These are phyloP conservation scores for Escallonia rubra DNA, from an alignment of 129 eudicot genomes.

Conservation along the genomic window DNA sequence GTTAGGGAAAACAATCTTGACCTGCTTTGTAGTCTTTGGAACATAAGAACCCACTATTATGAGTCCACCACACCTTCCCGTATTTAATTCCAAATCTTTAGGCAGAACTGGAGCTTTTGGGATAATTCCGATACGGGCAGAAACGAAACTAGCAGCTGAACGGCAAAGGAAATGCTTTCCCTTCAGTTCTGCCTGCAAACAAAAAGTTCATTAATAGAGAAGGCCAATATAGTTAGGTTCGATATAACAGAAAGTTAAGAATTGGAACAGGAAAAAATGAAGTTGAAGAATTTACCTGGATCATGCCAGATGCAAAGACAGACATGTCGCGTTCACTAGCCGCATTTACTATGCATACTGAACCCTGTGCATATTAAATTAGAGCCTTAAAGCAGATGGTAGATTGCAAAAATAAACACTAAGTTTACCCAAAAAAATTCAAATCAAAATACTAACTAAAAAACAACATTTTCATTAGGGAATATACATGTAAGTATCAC, in stretches of 20 bases:
- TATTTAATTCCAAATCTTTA: constrained; percentile 56
- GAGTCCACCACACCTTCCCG: constrained; percentile 81
- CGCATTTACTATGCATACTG: constrained; percentile 88
- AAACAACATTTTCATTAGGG: too few relatives aligned
- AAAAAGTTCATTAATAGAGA: constrained; percentile 17
- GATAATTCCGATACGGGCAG: constrained; percentile 79
- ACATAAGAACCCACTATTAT: constrained; percentile 97
- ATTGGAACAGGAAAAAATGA: constrained; percentile 8
- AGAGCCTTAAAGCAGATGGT: too few relatives aligned
- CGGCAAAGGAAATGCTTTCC: constrained; percentile 88
- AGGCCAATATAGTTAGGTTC: constrained; percentile 9
- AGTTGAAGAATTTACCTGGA: constrained; percentile 48
- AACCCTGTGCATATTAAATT: constrained; percentile 50
- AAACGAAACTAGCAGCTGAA: constrained; percentile 97
- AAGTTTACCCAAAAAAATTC: constrained; percentile 12
- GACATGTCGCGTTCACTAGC: constrained; percentile 97
- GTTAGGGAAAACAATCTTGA: constrained; percentile 14
- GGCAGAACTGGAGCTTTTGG: constrained; percentile 82
- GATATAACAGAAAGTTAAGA: background rate
- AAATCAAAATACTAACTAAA: background rate
- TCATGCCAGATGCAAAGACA: constrained; percentile 96
- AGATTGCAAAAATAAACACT: too few relatives aligned
- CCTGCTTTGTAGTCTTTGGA: constrained; percentile 98
- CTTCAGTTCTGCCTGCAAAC: constrained; percentile 78
- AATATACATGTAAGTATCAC: too few relatives aligned